Evolutionary conservation across 2,329 filamentous ascomycete species (phyloP).

Genomic region (Zalaria obscura): DNA sequence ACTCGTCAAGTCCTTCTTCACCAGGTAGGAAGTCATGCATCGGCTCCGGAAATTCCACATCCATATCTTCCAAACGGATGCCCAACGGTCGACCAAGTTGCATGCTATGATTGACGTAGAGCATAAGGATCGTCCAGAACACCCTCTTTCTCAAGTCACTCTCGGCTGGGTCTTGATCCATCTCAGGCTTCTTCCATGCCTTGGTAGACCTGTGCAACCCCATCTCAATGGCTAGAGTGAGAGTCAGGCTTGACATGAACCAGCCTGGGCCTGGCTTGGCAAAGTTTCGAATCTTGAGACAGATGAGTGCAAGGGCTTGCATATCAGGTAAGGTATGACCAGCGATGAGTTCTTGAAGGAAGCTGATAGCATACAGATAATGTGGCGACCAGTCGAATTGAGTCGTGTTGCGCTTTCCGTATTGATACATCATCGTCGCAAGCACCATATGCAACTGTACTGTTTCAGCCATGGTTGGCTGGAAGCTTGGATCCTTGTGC

Average conservation of each 20-base stretch:
- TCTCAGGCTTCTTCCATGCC: constrained; percentile 35
- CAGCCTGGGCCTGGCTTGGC: constrained; percentile 66
- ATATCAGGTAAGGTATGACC: constrained; percentile 51
- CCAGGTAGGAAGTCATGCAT: constrained; percentile 58
- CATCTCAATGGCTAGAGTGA: constrained; percentile 58
- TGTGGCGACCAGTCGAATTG: constrained; percentile 59
- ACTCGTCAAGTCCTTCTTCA: constrained; percentile 27
- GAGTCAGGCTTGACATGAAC: constrained; percentile 49
- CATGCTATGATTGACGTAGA: constrained; percentile 56
- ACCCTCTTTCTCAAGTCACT: constrained; percentile 65
- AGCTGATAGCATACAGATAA: constrained; percentile 60
- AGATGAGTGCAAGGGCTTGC: constrained; percentile 61
- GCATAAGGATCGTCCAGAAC: constrained; percentile 58
- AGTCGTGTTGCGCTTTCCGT: constrained; percentile 54
- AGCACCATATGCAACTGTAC: constrained; percentile 69
- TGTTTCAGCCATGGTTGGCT: constrained; percentile 47
- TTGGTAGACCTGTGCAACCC: constrained; percentile 61
- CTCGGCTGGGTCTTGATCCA: constrained; percentile 44
- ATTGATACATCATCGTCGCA: constrained; percentile 64
- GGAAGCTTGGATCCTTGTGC: constrained; percentile 54
- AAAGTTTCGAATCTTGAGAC: constrained; percentile 59
- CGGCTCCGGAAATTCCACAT: constrained; percentile 60
- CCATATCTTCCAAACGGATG: constrained; percentile 59
- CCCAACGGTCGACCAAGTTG: constrained; percentile 68
- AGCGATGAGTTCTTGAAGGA: constrained; percentile 49